A percentile compares a stretch with the other conserved stretches of the same genome.
phyloP scores from a whole-genome alignment of 2,329 filamentous ascomycete species.

The Lasiodiplodia gonubiensis region DNA sequence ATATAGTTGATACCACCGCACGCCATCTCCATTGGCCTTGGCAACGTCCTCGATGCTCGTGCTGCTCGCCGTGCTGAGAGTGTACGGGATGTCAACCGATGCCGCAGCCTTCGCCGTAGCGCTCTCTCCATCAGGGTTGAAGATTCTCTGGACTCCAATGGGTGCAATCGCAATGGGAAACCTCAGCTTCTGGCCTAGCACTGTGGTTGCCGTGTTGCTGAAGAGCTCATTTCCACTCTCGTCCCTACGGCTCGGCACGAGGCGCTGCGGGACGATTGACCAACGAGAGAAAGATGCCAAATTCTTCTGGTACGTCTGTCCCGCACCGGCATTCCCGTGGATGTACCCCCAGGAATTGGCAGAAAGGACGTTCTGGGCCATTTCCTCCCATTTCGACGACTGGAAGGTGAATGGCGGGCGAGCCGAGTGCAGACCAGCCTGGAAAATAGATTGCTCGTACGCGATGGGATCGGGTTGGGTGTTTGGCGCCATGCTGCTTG shows the following conservation, averaged over 20 bases:
- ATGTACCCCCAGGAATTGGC: slow-evolving; percentile 44
- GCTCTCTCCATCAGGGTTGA: slow-evolving; percentile 69
- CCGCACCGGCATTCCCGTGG: slow-evolving; percentile 41
- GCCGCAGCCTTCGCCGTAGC: slow-evolving; percentile 68
- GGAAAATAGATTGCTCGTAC: slow-evolving; percentile 41
- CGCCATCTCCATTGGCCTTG: slow-evolving; percentile 60
- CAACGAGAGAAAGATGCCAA: slow-evolving; percentile 36
- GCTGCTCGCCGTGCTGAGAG: slow-evolving; percentile 69
- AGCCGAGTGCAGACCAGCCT: slow-evolving; percentile 42
- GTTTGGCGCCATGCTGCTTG: neutral
- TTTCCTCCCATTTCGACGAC: slow-evolving; percentile 36
- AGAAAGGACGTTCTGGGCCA: slow-evolving; percentile 38
- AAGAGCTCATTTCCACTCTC: slow-evolving; percentile 6
- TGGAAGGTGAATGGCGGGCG: slow-evolving; percentile 44
- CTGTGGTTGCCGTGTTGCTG: slow-evolving; percentile 27
- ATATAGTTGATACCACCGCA: slow-evolving; percentile 77
- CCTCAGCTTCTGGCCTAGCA: slow-evolving; percentile 39
- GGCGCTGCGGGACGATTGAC: slow-evolving; percentile 34
- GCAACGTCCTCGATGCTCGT: slow-evolving; percentile 71
- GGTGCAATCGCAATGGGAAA: slow-evolving; percentile 59
- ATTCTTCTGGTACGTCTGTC: slow-evolving; percentile 42
- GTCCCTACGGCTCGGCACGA: slow-evolving; percentile 19
- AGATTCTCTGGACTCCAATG: slow-evolving; percentile 71
- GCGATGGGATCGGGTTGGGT: slow-evolving; percentile 5
- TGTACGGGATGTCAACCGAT: slow-evolving; percentile 67